phyloP scores from a whole-genome alignment of 345 rosid genomes.

The Pugionium cornutum region DNA sequence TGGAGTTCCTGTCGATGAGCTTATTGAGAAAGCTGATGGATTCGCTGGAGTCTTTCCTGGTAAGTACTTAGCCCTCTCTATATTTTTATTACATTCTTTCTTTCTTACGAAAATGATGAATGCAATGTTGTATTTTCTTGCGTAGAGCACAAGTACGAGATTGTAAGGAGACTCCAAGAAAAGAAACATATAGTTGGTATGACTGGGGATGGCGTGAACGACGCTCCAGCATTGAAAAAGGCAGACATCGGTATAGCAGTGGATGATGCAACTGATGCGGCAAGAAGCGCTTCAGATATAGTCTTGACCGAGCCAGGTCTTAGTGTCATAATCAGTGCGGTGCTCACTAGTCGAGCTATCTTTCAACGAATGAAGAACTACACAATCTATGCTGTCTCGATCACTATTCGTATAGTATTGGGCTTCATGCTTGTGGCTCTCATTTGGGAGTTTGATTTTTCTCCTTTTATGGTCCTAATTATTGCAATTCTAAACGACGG shows the following conservation, averaged over 20 bases:
- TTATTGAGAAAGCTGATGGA: conserved; percentile 43
- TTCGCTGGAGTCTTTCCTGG: conserved; percentile 97
- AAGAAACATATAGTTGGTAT: conserved; percentile 90
- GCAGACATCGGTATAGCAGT: conserved; percentile 97
- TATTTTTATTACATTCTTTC: neutral
- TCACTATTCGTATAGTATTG: conserved; percentile 85
- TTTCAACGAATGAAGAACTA: conserved; percentile 96
- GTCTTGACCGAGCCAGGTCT: conserved; percentile 92
- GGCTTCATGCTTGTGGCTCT: conserved; percentile 75
- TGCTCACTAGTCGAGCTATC: conserved; percentile 87
- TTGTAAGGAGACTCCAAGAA: conserved; percentile 80
- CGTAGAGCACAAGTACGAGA: conserved; percentile 90
- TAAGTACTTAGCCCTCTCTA: conserved; percentile 21
- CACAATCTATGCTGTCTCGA: conserved; percentile 86
- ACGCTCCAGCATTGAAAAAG: conserved; percentile 88
- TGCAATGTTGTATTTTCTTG: neutral
- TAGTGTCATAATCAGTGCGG: conserved; percentile 87
- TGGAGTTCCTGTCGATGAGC: conserved; percentile 62
- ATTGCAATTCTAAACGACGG: conserved; percentile 85
- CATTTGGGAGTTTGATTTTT: conserved; percentile 74
- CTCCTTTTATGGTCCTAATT: conserved; percentile 85
- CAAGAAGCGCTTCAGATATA: conserved; percentile 84
- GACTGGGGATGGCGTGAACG: conserved; percentile 98
- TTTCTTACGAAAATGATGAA: neutral
- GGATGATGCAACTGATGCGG: conserved; percentile 95